A percentile compares a stretch with the other conserved stretches of the same genome.
Conservation (phyloP, 306 rosid genomes). For the Benincasa hispida region DNA sequence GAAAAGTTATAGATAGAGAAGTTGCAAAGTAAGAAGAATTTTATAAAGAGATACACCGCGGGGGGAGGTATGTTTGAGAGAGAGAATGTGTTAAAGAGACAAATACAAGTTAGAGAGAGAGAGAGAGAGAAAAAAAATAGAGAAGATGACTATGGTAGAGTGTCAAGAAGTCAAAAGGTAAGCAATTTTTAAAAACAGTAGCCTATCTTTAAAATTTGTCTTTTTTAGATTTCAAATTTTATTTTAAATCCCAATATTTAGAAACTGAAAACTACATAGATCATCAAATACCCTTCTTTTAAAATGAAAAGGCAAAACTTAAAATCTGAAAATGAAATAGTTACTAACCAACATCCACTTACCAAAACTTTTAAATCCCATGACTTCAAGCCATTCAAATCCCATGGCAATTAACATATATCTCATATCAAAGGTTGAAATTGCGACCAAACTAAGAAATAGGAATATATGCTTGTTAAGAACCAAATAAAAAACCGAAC, state of each 20-base stretch:
- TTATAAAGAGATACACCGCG: no score
- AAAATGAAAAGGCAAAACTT: neutral
- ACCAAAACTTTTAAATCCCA: neutral
- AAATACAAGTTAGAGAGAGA: neutral
- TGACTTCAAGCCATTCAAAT: neutral
- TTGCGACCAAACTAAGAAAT: neutral
- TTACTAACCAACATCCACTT: neutral
- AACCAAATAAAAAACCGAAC: neutral
- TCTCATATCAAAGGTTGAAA: neutral
- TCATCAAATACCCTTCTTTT: neutral
- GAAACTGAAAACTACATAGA: neutral
- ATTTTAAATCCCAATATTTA: neutral
- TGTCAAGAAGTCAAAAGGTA: neutral
- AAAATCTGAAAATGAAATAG: neutral
- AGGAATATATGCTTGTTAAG: neutral
- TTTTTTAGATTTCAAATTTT: neutral
- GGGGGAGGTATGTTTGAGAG: neutral
- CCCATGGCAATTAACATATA: neutral
- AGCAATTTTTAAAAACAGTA: neutral
- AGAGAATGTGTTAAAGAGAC: no score
- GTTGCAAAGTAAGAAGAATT: no score
- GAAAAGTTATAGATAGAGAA: no score
- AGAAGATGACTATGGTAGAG: neutral
- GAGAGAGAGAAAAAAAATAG: neutral
- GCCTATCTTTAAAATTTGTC: neutral